Evolutionary conservation across 1,284 basidiomycete species (phyloP).

Genomic region (Cryptococcus depauperatus): DNA sequence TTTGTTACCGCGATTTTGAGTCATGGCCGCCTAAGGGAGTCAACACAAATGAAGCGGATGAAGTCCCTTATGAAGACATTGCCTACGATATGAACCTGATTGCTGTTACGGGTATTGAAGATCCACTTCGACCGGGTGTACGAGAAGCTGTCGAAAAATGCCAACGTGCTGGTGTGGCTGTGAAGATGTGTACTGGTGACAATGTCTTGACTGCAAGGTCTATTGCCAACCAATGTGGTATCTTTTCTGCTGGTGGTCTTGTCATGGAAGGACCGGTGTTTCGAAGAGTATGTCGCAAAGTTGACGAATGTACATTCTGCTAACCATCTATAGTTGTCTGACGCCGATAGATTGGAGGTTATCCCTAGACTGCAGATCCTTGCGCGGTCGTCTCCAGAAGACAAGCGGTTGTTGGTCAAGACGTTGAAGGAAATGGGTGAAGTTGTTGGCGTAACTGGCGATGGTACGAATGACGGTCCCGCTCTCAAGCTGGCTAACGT

Average conservation of each 20-base stretch:
- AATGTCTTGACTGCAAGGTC: slow-evolving; percentile 79
- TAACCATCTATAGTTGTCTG: slow-evolving; percentile 36
- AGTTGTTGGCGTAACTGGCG: slow-evolving; percentile 94
- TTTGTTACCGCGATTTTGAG: slow-evolving; percentile 84
- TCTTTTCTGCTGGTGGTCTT: slow-evolving; percentile 82
- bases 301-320: background rate
- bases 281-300: slow-evolving; percentile 38
- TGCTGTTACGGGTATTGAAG: slow-evolving; percentile 87
- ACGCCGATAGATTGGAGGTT: slow-evolving; percentile 48
- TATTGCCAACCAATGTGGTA: slow-evolving; percentile 91
- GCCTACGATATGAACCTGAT: slow-evolving; percentile 72
- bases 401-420: slow-evolving; percentile 90
- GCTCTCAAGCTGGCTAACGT: slow-evolving; percentile 91
- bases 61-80: slow-evolving; percentile 64
- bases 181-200: slow-evolving; percentile 99
- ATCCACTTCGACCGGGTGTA: slow-evolving; percentile 86
- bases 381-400: slow-evolving; percentile 94
- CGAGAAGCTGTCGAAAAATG: slow-evolving; percentile 79
- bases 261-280: slow-evolving; percentile 90
- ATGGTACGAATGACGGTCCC: slow-evolving; percentile 96
- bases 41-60: slow-evolving; percentile 46
- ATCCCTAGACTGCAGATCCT: slow-evolving; percentile 54
- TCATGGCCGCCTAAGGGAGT: slow-evolving; percentile 68
- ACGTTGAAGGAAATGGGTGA: slow-evolving; percentile 81
- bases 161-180: slow-evolving; percentile 77